phyloP scores from a whole-genome alignment of 345 rosid genomes.

The Sisymbrium altissimum region DNA sequence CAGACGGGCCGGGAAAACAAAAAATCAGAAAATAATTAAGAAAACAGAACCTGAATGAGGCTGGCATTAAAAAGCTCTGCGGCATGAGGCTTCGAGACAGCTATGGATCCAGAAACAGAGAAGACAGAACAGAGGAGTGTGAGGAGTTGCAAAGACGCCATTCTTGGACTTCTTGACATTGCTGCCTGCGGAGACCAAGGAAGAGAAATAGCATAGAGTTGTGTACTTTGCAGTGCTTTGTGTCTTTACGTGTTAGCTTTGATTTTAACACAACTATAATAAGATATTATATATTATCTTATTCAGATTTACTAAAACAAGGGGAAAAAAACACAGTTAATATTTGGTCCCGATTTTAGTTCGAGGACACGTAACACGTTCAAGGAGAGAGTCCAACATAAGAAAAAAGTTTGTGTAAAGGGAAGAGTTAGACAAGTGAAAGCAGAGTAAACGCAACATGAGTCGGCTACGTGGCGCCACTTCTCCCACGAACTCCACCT shows the following conservation, averaged over 20 bases:
- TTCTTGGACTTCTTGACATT: neutral
- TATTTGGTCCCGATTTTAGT: neutral
- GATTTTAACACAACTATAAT: too few relatives aligned
- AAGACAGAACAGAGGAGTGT: neutral
- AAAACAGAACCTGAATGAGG: conserved; percentile 33
- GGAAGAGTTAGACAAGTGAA: conserved; percentile 15
- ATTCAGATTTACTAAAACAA: neutral
- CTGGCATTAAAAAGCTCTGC: conserved; percentile 40
- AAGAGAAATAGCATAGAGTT: neutral
- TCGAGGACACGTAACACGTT: conserved; percentile 28
- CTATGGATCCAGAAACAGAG: conserved; percentile 13
- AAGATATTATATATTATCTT: neutral
- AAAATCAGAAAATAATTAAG: neutral
- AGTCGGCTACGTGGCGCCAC: conserved; percentile 10
- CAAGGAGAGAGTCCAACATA: neutral
- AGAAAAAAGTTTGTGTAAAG: neutral
- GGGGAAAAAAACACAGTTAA: neutral
- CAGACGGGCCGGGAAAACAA: neutral
- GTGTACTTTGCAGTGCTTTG: too few relatives aligned
- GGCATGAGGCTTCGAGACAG: conserved; percentile 36
- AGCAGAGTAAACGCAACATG: neutral
- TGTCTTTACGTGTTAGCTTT: too few relatives aligned
- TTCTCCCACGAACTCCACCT: conserved; percentile 27
- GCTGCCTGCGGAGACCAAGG: neutral
- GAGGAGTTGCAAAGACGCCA: neutral